These are phyloP conservation scores for Ophiostoma pallidulum DNA, from an alignment of 2,329 filamentous ascomycete genomes.

Conservation along the genomic window DNA sequence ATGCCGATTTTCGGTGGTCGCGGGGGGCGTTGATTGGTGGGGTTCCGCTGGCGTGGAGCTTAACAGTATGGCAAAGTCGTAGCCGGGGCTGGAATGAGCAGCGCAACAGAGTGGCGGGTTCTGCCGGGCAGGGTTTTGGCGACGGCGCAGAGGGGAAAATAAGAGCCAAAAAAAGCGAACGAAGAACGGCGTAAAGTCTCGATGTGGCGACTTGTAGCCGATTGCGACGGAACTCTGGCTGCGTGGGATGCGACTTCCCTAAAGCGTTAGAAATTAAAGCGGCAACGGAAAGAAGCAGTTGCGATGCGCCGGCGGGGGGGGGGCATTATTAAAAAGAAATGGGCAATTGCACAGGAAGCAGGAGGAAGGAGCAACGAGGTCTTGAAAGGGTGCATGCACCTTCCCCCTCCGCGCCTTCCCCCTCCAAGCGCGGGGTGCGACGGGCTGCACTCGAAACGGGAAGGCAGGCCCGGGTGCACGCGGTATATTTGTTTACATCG, in stretches of 20 bases:
- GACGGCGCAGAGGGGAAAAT: not conserved
- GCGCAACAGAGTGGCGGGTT: no score
- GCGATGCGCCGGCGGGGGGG: no score
- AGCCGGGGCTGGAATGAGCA: not conserved
- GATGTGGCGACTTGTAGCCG: not conserved
- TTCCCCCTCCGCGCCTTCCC: no score
- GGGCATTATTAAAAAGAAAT: no score
- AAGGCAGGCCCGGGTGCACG: not conserved
- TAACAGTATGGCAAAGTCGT: no score
- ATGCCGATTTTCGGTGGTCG: constrained; percentile 9
- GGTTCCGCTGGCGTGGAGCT: constrained; percentile 3
- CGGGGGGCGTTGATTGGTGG: constrained; percentile 1
- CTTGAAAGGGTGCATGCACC: no score
- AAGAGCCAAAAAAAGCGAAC: not conserved
- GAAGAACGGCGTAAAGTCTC: not conserved
- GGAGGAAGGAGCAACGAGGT: no score
- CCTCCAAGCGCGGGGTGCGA: not conserved
- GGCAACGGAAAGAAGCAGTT: no score
- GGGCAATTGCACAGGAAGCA: no score
- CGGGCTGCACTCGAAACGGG: not conserved
- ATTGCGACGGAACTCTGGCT: no score
- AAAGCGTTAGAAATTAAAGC: constrained; percentile 4
- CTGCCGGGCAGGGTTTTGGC: no score
- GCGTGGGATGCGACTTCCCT: not conserved
- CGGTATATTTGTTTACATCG: constrained; percentile 16